Percentiles rank a stretch among this genome's conserved stretches.
phyloP scores from a whole-genome alignment of 2,329 filamentous ascomycete species.

The Aspergillus carbonarius region DNA sequence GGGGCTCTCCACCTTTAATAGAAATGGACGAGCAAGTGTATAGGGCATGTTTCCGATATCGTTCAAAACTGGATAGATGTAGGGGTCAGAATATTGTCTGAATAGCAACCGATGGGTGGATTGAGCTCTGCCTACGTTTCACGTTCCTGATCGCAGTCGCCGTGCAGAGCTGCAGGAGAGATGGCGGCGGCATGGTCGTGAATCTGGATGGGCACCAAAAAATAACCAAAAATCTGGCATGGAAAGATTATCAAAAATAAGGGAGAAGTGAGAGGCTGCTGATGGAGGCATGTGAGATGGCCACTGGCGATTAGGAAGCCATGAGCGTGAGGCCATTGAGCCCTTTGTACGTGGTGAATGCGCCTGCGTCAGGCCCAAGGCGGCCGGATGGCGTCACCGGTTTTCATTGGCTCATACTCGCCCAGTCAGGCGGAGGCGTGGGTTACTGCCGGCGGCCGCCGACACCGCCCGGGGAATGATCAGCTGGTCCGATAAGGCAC shows the following conservation, averaged over 20 bases:
- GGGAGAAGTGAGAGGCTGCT: constrained; percentile 2
- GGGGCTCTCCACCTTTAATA: constrained; percentile 70
- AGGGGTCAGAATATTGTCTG: neutral
- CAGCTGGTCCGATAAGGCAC: too few relatives aligned
- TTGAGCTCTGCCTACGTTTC: constrained; percentile 30
- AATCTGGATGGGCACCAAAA: constrained; percentile 14
- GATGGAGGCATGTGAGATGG: constrained; percentile 7
- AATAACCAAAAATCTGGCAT: constrained; percentile 20
- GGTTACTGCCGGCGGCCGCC: neutral
- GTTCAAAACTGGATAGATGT: constrained; percentile 51
- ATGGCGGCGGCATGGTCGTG: constrained; percentile 34
- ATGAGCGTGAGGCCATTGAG: constrained; percentile 2
- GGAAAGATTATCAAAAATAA: constrained; percentile 14
- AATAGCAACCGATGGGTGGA: neutral
- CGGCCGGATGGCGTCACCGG: constrained; percentile 23
- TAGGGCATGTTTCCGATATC: constrained; percentile 73
- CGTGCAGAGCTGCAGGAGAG: constrained; percentile 37
- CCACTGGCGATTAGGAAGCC: neutral
- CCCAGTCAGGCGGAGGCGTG: neutral
- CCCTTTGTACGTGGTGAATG: constrained; percentile 8
- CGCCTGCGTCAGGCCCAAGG: constrained; percentile 6
- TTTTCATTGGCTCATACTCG: constrained; percentile 2
- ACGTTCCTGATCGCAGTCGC: constrained; percentile 38
- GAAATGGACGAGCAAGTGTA: constrained; percentile 63
- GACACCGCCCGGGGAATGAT: neutral